Evolutionary conservation across 2,329 filamentous ascomycete genomes (phyloP), one percentile per base, ranked within the genome.

Genomic region (Colletotrichum sidae): DNA sequence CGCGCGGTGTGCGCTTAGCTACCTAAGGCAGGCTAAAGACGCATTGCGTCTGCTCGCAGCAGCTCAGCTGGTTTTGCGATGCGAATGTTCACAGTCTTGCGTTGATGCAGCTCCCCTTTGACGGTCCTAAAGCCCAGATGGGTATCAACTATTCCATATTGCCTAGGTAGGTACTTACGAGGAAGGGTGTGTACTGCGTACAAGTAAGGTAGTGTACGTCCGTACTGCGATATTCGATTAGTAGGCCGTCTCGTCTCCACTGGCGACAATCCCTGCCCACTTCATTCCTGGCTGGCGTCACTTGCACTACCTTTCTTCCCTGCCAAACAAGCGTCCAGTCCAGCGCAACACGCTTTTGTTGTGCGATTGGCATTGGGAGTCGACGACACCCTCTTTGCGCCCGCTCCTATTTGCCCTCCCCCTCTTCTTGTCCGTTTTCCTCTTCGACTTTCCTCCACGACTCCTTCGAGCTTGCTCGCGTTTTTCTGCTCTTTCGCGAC

Each of bases 261-360:
- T 42, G 41, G 39, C 42, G 52, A 52, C 46, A 65, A 62, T 52
- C 62, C 62, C 58, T 65, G 52, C 58, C 25, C 52, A 52, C 34
- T 56, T 55, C 60, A 56, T 49, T 62, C 58, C 62, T 62, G 51
- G 61, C 57, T 51, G 51, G 50, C 58, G 62, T 65, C 58, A 56
- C 58, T 51, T 62, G 58, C 52, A 49, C 62, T 62, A 51, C 57
- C 41, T 13, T 25, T 25, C 25, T 25, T 25, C 17, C 38, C 13
- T 41, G 45, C 45, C 57, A 61, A 62, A 33, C 52, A 62, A 54
- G 33, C 52, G 62, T 47, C 57, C 62, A 65, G 56, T 65, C 58
- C 62, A 62, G 49, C 49, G 15, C 35, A 54, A 42, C 59, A 57
- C 59, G 55, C 47, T 65, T 55, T 62, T 56, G 58, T 57, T 52